phyloP scores from a whole-genome alignment of 176 grass and related monocot genomes.

The Alopecurus myosuroides region DNA sequence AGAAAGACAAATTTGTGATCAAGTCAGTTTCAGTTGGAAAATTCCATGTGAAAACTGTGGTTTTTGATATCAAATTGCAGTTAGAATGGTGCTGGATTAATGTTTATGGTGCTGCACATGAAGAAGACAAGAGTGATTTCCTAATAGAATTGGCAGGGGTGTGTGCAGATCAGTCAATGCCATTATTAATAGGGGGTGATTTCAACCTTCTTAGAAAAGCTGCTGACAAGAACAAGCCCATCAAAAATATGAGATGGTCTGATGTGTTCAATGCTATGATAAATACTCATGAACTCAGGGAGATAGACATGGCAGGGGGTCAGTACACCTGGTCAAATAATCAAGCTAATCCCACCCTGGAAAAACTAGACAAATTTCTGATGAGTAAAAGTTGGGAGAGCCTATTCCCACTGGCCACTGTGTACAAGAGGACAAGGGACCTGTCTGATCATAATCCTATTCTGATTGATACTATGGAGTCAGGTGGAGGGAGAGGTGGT shows the following conservation, averaged over 20 bases:
- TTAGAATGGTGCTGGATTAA: too few relatives aligned
- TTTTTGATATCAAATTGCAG: too few relatives aligned
- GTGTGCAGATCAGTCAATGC: too few relatives aligned
- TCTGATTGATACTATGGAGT: not conserved
- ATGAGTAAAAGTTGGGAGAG: not conserved
- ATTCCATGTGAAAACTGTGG: not conserved
- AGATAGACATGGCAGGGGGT: not conserved
- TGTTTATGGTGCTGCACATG: too few relatives aligned
- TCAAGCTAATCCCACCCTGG: not conserved
- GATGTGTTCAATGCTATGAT: not conserved
- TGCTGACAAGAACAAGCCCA: not conserved
- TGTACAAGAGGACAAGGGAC: not conserved
- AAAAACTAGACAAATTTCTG: not conserved
- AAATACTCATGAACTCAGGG: not conserved
- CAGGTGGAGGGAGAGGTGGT: accelerated
- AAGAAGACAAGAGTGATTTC: too few relatives aligned
- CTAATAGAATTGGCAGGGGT: too few relatives aligned
- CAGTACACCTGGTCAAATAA: not conserved
- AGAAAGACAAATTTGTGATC: too few relatives aligned
- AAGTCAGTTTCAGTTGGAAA: too few relatives aligned
- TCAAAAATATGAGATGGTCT: not conserved
- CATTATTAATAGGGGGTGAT: not conserved
- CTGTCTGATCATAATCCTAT: not conserved
- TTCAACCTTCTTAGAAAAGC: not conserved
- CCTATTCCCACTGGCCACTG: not conserved